A percentile compares a stretch with the other conserved stretches of the same genome.
Evolutionary conservation across 805 yeast genomes (phyloP).

Genomic region (Clavispora fructus): DNA sequence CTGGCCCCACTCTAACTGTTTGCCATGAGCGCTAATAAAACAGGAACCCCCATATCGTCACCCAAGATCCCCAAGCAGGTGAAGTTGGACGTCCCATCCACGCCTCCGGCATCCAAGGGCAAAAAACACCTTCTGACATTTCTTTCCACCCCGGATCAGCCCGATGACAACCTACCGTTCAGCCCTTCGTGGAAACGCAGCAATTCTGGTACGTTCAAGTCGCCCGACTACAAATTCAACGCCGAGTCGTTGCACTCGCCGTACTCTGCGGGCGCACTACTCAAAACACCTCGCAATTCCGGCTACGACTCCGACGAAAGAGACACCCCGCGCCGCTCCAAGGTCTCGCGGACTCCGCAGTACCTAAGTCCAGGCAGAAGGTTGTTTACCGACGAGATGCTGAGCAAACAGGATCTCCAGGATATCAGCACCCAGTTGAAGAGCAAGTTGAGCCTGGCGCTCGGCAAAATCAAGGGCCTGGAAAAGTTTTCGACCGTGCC

Average conservation of each 20-base stretch:
- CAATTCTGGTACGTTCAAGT: conserved; percentile 23
- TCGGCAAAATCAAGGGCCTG: conserved; percentile 33
- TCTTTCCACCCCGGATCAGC: conserved; percentile 35
- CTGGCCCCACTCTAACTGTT: neutral
- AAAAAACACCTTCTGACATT: conserved; percentile 24
- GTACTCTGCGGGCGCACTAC: conserved; percentile 16
- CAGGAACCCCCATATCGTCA: conserved; percentile 31
- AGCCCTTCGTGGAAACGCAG: conserved; percentile 37
- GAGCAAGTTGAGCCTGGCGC: conserved; percentile 33
- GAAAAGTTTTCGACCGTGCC: conserved; percentile 11
- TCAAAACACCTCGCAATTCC: conserved; percentile 30
- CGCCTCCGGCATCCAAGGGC: conserved; percentile 23
- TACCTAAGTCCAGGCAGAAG: conserved; percentile 36
- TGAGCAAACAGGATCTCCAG: conserved; percentile 27
- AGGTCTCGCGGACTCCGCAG: conserved; percentile 35
- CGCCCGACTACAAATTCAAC: conserved; percentile 30
- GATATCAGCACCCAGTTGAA: conserved; percentile 37
- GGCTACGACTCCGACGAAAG: conserved; percentile 29
- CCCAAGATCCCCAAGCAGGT: conserved; percentile 23
- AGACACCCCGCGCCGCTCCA: conserved; percentile 15
- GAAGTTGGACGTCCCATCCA: conserved; percentile 21
- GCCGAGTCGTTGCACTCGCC: conserved; percentile 26
- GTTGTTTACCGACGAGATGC: conserved; percentile 27
- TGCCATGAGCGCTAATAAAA: conserved; percentile 21
- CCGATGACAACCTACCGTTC: conserved; percentile 25